Conservation (phyloP, 768 basidiomycete genomes). For the Termitomyces sp. region DNA sequence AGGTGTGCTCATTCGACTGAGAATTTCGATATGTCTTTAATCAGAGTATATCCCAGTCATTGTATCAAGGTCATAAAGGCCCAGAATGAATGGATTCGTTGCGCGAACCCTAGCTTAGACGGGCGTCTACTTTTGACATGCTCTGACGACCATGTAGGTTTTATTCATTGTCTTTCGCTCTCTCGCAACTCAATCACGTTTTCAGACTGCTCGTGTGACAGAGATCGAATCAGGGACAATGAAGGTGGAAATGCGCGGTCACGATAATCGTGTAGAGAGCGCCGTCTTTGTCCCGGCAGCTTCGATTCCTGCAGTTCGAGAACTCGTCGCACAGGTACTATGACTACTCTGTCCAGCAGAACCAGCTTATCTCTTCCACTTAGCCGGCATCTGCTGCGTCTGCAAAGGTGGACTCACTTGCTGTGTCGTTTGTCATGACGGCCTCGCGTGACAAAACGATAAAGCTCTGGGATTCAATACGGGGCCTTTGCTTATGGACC, state of each 20-base stretch:
- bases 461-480: conserved; percentile 67
- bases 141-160: conserved; percentile 63
- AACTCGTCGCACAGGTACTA: conserved; percentile 42
- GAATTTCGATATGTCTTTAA: neutral
- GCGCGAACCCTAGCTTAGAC: conserved; percentile 44
- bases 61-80: conserved; percentile 61
- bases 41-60: conserved; percentile 35
- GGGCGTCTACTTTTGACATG: conserved; percentile 56
- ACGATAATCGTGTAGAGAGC: conserved; percentile 67
- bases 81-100: conserved; percentile 68
- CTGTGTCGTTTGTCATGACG: conserved; percentile 52
- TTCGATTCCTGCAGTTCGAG: conserved; percentile 56
- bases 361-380: neutral
- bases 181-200: neutral
- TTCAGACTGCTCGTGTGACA: conserved; percentile 63
- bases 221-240: conserved; percentile 57
- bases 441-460: conserved; percentile 74
- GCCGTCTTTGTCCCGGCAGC: conserved; percentile 63
- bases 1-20: conserved; percentile 37
- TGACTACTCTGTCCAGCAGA: neutral
- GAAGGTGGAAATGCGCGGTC: conserved; percentile 66
- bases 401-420: conserved; percentile 2
- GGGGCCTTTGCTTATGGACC: conserved; percentile 60
- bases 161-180: neutral
- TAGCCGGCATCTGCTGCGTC: conserved; percentile 6